These are phyloP conservation scores for Smallanthus sonchifolius DNA, from an alignment of 129 eudicot species.

Conservation along the genomic window DNA sequence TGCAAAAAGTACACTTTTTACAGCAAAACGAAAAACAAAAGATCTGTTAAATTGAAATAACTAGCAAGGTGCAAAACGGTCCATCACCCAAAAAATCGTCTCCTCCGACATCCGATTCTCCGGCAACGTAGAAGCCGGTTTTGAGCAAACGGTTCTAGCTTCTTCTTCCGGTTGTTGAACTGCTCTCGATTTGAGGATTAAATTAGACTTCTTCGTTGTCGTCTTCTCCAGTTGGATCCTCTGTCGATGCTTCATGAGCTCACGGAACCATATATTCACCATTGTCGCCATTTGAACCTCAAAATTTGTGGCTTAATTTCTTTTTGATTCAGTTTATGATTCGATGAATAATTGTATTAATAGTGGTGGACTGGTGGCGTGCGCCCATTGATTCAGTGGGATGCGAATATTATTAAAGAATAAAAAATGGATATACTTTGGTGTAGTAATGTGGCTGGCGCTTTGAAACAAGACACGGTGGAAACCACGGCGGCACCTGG, in stretches of 20 bases:
- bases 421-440: conserved; percentile 9
- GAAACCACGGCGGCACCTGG: background rate
- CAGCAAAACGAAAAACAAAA: too few species aligned
- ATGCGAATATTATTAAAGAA: conserved; percentile 26
- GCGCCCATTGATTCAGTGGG: conserved; percentile 29
- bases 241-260: conserved; percentile 22
- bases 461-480: background rate
- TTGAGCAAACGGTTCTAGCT: background rate
- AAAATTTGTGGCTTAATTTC: background rate
- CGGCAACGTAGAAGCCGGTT: background rate
- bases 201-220: conserved; percentile 1
- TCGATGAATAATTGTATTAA: background rate
- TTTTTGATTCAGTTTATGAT: background rate
- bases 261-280: conserved; percentile 28
- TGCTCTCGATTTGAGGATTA: background rate
- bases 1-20: too few species aligned
- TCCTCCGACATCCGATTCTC: conserved; percentile 13
- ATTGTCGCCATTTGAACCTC: conserved; percentile 17
- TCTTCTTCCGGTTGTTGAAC: conserved; percentile 12
- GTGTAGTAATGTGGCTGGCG: background rate
- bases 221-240: conserved; percentile 15
- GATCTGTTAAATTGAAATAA: background rate
- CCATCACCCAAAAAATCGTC: conserved; percentile 32
- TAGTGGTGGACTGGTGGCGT: background rate
- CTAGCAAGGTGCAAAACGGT: conserved; percentile 30